A percentile compares a stretch with the other conserved stretches of the same genome.
Conservation (phyloP, 768 basidiomycete species). For the Fistulinella prunicolor region DNA sequence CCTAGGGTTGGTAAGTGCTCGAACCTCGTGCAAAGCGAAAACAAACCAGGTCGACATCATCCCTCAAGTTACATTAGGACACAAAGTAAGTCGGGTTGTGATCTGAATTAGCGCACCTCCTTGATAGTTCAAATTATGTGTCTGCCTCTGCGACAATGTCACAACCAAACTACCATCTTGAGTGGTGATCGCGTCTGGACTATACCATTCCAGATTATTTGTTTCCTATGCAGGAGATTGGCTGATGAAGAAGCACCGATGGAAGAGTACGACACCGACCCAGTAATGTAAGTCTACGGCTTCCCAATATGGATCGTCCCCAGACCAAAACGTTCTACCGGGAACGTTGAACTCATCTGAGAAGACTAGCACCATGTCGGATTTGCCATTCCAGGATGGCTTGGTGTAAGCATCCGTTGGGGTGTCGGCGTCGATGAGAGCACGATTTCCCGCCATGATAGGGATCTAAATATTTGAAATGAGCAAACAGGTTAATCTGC, state of each 20-base stretch:
- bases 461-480: slow-evolving; percentile 44
- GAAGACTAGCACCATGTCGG: slow-evolving; percentile 58
- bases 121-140: slow-evolving; percentile 46
- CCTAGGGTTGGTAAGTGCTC: slow-evolving; percentile 36
- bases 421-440: slow-evolving; percentile 58
- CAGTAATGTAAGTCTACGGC: slow-evolving; percentile 45
- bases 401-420: slow-evolving; percentile 54
- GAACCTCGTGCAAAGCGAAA: background rate
- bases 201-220: slow-evolving; percentile 58
- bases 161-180: slow-evolving; percentile 48
- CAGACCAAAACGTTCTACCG: slow-evolving; percentile 75
- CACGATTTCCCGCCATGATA: slow-evolving; percentile 50
- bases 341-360: slow-evolving; percentile 80
- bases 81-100: slow-evolving; percentile 13
- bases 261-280: slow-evolving; percentile 31
- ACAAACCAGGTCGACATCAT: slow-evolving; percentile 44
- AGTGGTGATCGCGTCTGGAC: slow-evolving; percentile 50
- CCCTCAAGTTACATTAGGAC: slow-evolving; percentile 41
- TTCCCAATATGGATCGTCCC: slow-evolving; percentile 86
- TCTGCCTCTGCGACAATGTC: slow-evolving; percentile 45
- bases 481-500: background rate
- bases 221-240: slow-evolving; percentile 34
- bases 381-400: slow-evolving; percentile 57
- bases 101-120: slow-evolving; percentile 28
- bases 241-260: slow-evolving; percentile 25